These are phyloP conservation scores for Scenedesmus sp. DNA, from an alignment of 163 green algal species.

Conservation along the genomic window DNA sequence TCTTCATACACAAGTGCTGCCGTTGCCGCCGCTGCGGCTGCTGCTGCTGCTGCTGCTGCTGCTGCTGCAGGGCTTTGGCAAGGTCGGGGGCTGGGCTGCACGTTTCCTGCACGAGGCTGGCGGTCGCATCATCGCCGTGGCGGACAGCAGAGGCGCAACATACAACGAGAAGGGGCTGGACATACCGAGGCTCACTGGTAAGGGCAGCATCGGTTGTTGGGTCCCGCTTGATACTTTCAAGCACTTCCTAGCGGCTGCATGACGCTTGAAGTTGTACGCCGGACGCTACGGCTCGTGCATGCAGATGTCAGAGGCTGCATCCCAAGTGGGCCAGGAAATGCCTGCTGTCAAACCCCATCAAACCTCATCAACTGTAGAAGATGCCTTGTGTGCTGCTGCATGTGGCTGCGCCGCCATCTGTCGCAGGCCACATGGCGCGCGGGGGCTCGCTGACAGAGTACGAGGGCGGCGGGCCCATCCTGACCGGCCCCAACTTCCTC, in stretches of 20 bases:
- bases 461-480: conserved; percentile 50
- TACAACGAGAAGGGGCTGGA: conserved; percentile 81
- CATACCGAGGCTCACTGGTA: conserved; percentile 58
- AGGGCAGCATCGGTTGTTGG: no score
- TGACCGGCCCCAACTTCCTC: conserved; percentile 63
- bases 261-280: no score
- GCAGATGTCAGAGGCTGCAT: no score
- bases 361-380: no score
- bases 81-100: conserved; percentile 76
- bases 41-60: not conserved
- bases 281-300: no score
- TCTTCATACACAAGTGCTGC: not conserved
- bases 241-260: no score
- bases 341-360: no score
- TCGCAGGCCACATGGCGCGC: conserved; percentile 60
- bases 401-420: not conserved
- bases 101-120: conserved; percentile 72
- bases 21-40: not conserved
- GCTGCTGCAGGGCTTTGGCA: conserved; percentile 78
- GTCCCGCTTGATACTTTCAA: no score
- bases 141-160: conserved; percentile 61
- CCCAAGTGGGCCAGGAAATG: no score
- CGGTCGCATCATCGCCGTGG: conserved; percentile 69
- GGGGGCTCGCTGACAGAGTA: conserved; percentile 69
- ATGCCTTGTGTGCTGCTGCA: not conserved